These are phyloP conservation scores for Kitagawia praeruptora DNA, from an alignment of 129 eudicot genomes.

Conservation along the genomic window DNA sequence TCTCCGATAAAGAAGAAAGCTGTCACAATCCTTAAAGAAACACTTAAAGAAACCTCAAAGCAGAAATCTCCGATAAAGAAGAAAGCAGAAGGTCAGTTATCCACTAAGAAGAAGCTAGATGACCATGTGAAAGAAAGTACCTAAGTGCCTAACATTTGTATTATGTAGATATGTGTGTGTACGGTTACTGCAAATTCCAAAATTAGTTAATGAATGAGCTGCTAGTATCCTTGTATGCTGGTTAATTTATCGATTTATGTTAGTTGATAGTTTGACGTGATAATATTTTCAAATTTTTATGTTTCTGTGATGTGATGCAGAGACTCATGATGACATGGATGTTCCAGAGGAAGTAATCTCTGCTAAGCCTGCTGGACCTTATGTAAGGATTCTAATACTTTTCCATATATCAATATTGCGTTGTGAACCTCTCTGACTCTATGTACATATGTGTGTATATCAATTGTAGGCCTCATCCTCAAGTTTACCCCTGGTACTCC, in stretches of 20 bases:
- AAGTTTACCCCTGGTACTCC: slow-evolving; percentile 67
- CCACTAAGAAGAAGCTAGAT: slow-evolving; percentile 19
- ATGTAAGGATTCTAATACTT: slow-evolving; percentile 36
- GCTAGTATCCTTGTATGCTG: not conserved
- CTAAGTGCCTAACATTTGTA: not conserved
- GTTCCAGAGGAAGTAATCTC: slow-evolving; percentile 40
- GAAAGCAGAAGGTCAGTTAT: slow-evolving; percentile 31
- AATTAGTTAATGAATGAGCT: not conserved
- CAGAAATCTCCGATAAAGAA: slow-evolving; percentile 38
- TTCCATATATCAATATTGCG: not conserved
- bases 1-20: slow-evolving; percentile 40
- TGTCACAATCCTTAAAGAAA: slow-evolving; percentile 24
- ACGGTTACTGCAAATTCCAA: not conserved
- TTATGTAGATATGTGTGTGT: not conserved
- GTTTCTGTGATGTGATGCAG: slow-evolving; percentile 28
- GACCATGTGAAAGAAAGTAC: slow-evolving; percentile 33
- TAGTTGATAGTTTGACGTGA: not conserved
- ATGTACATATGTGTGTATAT: slow-evolving; percentile 1
- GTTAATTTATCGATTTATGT: not conserved
- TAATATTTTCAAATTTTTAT: slow-evolving; percentile 3
- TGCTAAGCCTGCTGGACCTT: slow-evolving; percentile 47
- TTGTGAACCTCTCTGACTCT: slow-evolving; percentile 7
- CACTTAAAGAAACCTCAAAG: slow-evolving; percentile 18
- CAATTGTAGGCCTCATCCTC: slow-evolving; percentile 67
- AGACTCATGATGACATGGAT: slow-evolving; percentile 34